phyloP scores from a whole-genome alignment of 805 yeast species.

The Saccharomycopsis sp. region DNA sequence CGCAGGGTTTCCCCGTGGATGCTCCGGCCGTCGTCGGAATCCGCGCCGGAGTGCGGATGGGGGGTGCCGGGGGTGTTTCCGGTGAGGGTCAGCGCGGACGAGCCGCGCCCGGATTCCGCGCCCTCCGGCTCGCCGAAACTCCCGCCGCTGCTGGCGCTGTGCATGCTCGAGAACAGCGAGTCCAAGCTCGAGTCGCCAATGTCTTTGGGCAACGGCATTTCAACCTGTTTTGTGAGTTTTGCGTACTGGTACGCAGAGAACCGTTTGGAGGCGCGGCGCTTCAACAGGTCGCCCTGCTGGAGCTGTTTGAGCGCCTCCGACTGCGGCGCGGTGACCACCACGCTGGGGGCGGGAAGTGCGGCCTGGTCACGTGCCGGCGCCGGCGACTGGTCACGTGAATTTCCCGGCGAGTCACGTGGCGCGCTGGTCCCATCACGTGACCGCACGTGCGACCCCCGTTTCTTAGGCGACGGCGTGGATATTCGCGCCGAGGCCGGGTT shows the following conservation, averaged over 20 bases:
- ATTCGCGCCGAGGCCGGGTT: too few species aligned
- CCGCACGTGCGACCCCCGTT: background rate
- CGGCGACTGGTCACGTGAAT: too few species aligned
- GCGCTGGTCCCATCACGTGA: background rate
- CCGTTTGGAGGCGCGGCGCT: constrained; percentile 88
- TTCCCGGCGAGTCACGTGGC: too few species aligned
- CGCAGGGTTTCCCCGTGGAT: constrained; percentile 3
- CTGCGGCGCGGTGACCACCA: constrained; percentile 5
- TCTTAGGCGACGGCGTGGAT: background rate
- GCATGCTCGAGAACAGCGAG: constrained; percentile 5
- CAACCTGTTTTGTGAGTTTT: constrained; percentile 36
- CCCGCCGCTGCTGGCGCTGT: constrained; percentile 5
- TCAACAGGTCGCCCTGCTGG: constrained; percentile 76
- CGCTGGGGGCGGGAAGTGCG: background rate
- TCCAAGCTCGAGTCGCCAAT: constrained; percentile 1
- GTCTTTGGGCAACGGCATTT: constrained; percentile 20
- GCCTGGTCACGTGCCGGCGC: too few species aligned
- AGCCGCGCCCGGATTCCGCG: too few species aligned
- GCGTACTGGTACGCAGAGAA: constrained; percentile 92
- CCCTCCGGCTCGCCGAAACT: too few species aligned
- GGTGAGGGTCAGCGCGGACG: background rate
- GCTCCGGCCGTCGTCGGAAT: constrained; percentile 1
- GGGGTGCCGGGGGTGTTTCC: background rate
- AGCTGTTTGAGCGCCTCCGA: constrained; percentile 67
- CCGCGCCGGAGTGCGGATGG: background rate